A percentile compares a stretch with the other conserved stretches of the same genome.
Conservation (phyloP, 1,139 yeast genomes). For the Blastobotrys ciferrii region DNA sequence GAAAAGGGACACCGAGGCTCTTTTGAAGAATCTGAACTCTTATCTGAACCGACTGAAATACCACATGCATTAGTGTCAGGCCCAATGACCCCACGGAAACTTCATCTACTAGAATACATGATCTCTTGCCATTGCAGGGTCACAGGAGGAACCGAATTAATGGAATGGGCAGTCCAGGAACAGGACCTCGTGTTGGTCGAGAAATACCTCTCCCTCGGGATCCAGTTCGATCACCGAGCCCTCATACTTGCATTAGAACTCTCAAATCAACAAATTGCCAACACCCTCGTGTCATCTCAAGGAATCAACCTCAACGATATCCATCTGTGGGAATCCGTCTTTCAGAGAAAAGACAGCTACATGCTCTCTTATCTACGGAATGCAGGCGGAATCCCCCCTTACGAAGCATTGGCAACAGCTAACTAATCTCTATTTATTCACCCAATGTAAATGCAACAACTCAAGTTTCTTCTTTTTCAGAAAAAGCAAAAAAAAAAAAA, state of each 20-base stretch:
- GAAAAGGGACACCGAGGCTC: too few species aligned
- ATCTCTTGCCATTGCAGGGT: constrained; percentile 11
- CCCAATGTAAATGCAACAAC: too few species aligned
- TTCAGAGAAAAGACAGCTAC: neutral
- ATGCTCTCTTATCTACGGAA: constrained; percentile 12
- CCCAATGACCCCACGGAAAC: constrained; percentile 8
- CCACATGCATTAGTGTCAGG: constrained; percentile 11
- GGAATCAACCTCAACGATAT: constrained; percentile 7
- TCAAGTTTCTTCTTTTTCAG: too few species aligned
- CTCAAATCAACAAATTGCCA: constrained; percentile 4
- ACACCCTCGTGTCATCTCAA: constrained; percentile 7
- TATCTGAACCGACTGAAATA: constrained; percentile 2
- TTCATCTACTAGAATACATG: constrained; percentile 15
- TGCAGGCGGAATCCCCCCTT: constrained; percentile 14
- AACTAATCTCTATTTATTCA: neutral
- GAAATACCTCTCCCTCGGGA: constrained; percentile 7
- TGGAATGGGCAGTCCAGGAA: constrained; percentile 9
- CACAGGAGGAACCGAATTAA: neutral
- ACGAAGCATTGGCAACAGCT: constrained; percentile 8
- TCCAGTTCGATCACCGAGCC: constrained; percentile 16
- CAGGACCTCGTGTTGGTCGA: constrained; percentile 6
- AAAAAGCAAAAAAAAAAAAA: too few species aligned
- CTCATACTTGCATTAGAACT: constrained; percentile 13
- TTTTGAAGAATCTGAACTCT: neutral
- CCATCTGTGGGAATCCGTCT: constrained; percentile 17